These are phyloP conservation scores for Backusella morwellensis DNA, from an alignment of 192 early-diverging fungal genomes.

Conservation along the genomic window DNA sequence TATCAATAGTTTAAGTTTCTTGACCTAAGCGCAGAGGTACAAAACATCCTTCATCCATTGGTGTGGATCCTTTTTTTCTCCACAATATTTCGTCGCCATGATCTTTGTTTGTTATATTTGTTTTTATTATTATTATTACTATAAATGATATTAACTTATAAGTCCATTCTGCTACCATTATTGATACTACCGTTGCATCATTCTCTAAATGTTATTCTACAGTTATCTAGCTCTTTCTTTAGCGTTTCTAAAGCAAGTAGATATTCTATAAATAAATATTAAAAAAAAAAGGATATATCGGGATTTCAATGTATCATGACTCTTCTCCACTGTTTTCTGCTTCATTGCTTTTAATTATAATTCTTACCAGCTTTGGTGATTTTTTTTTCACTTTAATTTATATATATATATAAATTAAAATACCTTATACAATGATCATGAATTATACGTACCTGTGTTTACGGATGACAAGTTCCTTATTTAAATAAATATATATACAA, in stretches of 20 bases:
- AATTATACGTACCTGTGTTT: neutral
- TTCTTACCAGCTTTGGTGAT: constrained; percentile 3
- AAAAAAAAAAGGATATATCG: neutral
- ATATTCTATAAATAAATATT: neutral
- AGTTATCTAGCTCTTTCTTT: neutral
- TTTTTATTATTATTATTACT: neutral
- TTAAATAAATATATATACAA: neutral
- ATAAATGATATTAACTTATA: neutral
- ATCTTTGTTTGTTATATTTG: neutral
- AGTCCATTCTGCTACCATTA: neutral
- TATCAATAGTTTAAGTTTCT: neutral
- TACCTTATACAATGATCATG: neutral
- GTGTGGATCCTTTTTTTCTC: neutral
- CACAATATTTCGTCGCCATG: neutral
- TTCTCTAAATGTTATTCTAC: neutral
- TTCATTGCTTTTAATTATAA: neutral
- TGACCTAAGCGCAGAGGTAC: neutral
- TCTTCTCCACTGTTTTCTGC: neutral
- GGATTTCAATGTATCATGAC: neutral
- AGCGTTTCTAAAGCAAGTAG: neutral
- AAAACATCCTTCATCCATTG: neutral
- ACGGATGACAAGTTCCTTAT: neutral
- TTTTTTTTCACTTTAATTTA: neutral
- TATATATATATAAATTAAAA: neutral
- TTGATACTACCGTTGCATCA: neutral